Conservation (phyloP, 2,329 filamentous ascomycete genomes). For the Trichoderma koningiopsis region DNA sequence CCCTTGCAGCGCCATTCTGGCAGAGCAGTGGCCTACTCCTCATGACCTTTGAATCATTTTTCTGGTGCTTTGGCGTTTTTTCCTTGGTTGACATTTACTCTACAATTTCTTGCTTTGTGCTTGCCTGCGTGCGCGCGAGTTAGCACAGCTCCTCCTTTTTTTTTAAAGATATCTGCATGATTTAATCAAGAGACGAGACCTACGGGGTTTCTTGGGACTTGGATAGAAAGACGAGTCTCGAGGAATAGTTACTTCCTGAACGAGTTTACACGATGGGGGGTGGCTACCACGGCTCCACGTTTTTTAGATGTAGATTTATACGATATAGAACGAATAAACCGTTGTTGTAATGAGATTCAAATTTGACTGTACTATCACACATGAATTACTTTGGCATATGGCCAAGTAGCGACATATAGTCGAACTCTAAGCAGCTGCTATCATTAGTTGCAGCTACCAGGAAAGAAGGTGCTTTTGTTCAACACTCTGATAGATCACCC, state of each 20-base stretch:
- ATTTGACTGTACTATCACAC: not conserved
- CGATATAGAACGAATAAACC: conserved; percentile 27
- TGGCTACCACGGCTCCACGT: conserved; percentile 17
- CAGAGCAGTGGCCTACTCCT: conserved; percentile 19
- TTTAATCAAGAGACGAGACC: conserved; percentile 21
- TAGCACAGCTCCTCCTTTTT: not conserved
- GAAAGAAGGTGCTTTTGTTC: not conserved
- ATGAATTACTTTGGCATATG: not conserved
- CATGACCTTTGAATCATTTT: conserved; percentile 21
- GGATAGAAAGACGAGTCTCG: conserved; percentile 24
- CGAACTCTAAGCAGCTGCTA: not conserved
- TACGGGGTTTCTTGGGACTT: conserved; percentile 22
- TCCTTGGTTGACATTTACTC: conserved; percentile 21
- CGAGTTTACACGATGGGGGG: conserved; percentile 16
- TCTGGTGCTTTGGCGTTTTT: conserved; percentile 25
- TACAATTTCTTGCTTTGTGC: conserved; percentile 24
- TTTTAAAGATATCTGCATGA: conserved; percentile 24
- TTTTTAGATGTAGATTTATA: conserved; percentile 25
- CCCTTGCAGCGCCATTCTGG: not conserved
- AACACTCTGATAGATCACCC: not conserved
- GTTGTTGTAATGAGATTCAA: conserved; percentile 11
- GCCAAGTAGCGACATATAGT: not conserved
- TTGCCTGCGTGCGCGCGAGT: conserved; percentile 14
- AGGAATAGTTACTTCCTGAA: conserved; percentile 22
- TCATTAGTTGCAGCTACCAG: not conserved